These are phyloP conservation scores for Kwoniella dejecticola DNA, from an alignment of 768 basidiomycete genomes.

Conservation along the genomic window DNA sequence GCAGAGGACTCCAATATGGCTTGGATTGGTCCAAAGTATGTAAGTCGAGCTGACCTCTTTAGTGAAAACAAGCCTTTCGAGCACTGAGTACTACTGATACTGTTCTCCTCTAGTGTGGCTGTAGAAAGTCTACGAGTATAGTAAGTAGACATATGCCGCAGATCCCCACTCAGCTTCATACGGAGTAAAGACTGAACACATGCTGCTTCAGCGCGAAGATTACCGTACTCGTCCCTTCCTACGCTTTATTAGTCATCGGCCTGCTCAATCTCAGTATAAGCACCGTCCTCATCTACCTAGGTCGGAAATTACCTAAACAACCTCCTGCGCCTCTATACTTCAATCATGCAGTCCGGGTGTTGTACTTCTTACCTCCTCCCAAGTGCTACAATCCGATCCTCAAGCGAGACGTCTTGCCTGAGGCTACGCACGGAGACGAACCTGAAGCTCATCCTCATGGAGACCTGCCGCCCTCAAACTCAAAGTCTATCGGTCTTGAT, in stretches of 20 bases:
- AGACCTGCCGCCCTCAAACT: conserved; percentile 22
- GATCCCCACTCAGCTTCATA: background rate
- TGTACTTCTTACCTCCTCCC: conserved; percentile 30
- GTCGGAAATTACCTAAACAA: conserved; percentile 28
- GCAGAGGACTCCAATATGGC: conserved; percentile 35
- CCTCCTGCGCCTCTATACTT: conserved; percentile 41
- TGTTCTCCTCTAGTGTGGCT: background rate
- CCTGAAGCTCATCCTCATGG: background rate
- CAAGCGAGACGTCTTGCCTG: too few species aligned
- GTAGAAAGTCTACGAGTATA: conserved; percentile 33
- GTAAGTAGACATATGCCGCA: conserved; percentile 21
- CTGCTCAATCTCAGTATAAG: conserved; percentile 25
- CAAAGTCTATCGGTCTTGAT: conserved; percentile 25
- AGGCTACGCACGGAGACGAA: background rate
- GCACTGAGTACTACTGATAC: too few species aligned
- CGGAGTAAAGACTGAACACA: background rate
- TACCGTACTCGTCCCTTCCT: conserved; percentile 29
- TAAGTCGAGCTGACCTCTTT: conserved; percentile 16
- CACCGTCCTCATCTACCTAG: conserved; percentile 20
- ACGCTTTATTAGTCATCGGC: conserved; percentile 32
- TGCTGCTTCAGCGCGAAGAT: conserved; percentile 16
- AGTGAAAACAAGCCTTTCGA: background rate
- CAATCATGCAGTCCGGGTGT: conserved; percentile 24
- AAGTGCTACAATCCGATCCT: conserved; percentile 26
- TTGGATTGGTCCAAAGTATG: conserved; percentile 36